Base-by-base conservation (phyloP, 305 asterid genomes). In the Fraxinus angustifolia region DNA sequence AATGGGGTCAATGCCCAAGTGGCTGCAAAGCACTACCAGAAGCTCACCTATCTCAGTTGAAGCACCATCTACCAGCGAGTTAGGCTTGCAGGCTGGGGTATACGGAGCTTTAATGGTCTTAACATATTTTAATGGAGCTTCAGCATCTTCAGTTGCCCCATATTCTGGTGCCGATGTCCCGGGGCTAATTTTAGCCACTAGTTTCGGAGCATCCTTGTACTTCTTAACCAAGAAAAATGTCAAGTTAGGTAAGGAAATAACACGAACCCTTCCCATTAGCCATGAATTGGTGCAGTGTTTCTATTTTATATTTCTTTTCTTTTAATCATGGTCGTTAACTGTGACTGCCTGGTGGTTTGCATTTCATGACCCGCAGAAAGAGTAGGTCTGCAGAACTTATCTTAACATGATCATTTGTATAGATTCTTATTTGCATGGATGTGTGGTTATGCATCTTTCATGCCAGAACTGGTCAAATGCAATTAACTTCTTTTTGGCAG, bases 201-300 rank as follows among this genome's bases (percentile, higher is more conserved):
- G 99, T 85, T 94, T 96, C 70, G 98, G 99, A 83, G 97, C 98
- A 76, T 91, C 99, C 84, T 89, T 96, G 81, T 96, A 93, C 90
- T 93, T 96, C 92, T 92, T 96, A 92, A 94, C 98, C 81, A 96
- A 93, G 93, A 94, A 88, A 89, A 96, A 90, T 23, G 91, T 96
- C 83, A 96, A 91, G 84, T 83, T 96, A 86, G 99, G 99, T 96
- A 89, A 91, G 92, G 80, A 75, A 78, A 34, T 6, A 30, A 31
- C 11, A 31, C 21, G n/a, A 70, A 14, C 65, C 31, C 42, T 79
- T 60, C 76, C 74, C 34, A 53, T 80, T 38, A 68, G 34, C 53
- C 56, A 23, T 6, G 77, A 67, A 70, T 53, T 28, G 35, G 14
- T 73, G 80, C 58, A 8, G 17, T 60, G 23, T 53, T 74, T 79